A percentile compares a stretch with the other conserved stretches of the same genome.
Evolutionary conservation across 108 stramenopile species (phyloP).

Genomic region (Chaetoceros muelleri): DNA sequence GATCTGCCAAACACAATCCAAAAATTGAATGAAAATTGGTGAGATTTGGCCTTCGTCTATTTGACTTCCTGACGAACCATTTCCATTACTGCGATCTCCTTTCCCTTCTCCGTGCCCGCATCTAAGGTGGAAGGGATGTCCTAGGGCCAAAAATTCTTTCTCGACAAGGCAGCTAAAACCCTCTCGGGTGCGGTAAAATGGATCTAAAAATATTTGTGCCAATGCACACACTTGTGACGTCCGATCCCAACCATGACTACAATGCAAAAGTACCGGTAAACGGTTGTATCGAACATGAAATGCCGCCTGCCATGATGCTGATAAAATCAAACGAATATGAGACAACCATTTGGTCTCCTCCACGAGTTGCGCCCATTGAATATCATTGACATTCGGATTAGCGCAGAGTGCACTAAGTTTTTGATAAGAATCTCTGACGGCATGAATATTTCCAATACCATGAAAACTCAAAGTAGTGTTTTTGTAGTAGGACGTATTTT

Average conservation of each 20-base stretch:
- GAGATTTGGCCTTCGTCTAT: conserved; percentile 78
- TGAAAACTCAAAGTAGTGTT: conserved; percentile 71
- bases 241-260: conserved; percentile 98
- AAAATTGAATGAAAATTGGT: conserved; percentile 96
- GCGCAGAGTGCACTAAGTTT: conserved; percentile 56
- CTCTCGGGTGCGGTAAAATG: conserved; percentile 86
- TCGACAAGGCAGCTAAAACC: conserved; percentile 93
- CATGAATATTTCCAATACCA: conserved; percentile 85
- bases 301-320: conserved; percentile 82
- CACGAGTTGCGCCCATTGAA: conserved; percentile 63
- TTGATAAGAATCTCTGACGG: conserved; percentile 73
- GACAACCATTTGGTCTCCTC: conserved; percentile 91
- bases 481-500: conserved; percentile 79
- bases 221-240: conserved; percentile 88
- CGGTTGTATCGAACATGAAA: conserved; percentile 77
- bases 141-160: conserved; percentile 96
- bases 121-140: conserved; percentile 93
- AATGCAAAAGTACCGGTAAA: conserved; percentile 91
- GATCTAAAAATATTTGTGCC: conserved; percentile 93
- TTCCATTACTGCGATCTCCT: conserved; percentile 26
- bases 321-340: conserved; percentile 75
- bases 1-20: conserved; percentile 95
- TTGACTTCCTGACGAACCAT: conserved; percentile 1
- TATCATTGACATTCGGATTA: conserved; percentile 26
- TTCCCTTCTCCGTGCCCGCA: conserved; percentile 87